Evolutionary conservation across 148 eudicot genomes (phyloP).

Genomic region (Amaranthus palmeri): DNA sequence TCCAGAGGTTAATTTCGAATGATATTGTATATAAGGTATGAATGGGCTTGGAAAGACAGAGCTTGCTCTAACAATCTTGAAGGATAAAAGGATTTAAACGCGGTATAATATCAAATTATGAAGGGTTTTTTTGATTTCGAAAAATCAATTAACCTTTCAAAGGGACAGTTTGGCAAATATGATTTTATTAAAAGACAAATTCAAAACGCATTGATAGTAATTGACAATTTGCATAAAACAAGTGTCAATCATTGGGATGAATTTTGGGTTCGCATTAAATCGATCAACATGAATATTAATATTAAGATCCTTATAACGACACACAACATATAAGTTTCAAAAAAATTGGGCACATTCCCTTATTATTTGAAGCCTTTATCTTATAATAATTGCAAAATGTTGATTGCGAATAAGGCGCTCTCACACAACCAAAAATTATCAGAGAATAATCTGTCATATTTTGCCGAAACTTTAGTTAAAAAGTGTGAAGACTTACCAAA

Average conservation of each 20-base stretch:
- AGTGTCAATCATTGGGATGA: neutral
- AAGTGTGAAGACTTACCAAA: constrained; percentile 16
- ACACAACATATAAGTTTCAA: neutral
- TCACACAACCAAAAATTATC: neutral
- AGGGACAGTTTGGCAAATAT: neutral
- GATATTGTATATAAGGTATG: constrained; percentile 8
- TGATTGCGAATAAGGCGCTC: neutral
- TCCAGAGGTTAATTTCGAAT: neutral
- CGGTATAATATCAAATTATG: neutral
- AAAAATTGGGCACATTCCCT: neutral
- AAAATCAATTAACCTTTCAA: neutral
- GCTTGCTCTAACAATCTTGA: constrained; percentile 10
- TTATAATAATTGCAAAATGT: neutral
- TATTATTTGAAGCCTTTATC: constrained; percentile 1
- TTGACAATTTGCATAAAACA: constrained; percentile 17
- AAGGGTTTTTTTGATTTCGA: neutral
- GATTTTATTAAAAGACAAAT: neutral
- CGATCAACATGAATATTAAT: neutral
- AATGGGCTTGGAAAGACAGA: constrained; percentile 23
- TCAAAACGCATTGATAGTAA: neutral
- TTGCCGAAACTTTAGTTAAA: neutral
- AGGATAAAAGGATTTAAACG: neutral
- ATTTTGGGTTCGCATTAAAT: neutral
- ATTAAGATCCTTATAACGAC: constrained; percentile 15
- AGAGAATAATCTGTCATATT: neutral